These are phyloP conservation scores for Helotiales sp. DNA, from an alignment of 2,329 filamentous ascomycete species.

Conservation along the genomic window DNA sequence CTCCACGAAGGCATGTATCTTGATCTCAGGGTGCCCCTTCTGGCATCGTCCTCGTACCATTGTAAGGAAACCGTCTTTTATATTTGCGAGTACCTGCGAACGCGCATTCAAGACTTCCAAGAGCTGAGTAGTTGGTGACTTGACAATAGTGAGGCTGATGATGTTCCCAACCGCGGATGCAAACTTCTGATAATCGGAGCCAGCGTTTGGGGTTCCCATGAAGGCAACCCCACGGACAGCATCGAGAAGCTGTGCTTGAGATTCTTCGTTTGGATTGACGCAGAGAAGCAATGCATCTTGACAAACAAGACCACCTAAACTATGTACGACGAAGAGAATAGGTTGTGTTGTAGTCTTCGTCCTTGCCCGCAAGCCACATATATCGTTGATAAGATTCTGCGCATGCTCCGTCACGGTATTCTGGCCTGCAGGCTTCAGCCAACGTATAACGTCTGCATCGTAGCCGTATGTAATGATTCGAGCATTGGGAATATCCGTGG, in stretches of 20 bases:
- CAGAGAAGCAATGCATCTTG: conserved; percentile 39
- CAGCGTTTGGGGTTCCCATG: conserved; percentile 40
- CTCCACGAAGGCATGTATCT: not conserved
- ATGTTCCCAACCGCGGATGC: not conserved
- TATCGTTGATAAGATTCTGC: not conserved
- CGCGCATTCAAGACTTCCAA: not conserved
- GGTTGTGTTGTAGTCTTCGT: not conserved
- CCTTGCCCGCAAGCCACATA: not conserved
- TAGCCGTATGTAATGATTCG: conserved; percentile 44
- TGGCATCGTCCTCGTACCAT: not conserved
- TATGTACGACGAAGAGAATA: conserved; percentile 37
- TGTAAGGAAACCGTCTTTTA: not conserved
- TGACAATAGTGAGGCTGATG: not conserved
- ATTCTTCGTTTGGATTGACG: conserved; percentile 30
- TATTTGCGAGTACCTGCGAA: not conserved
- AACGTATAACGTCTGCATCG: conserved; percentile 30
- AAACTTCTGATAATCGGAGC: conserved; percentile 32
- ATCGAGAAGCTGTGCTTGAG: conserved; percentile 31
- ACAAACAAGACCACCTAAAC: conserved; percentile 41
- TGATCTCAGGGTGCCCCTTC: not conserved
- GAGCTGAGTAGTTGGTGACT: not conserved
- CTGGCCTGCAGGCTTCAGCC: not conserved
- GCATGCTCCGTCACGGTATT: not conserved
- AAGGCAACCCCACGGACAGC: conserved; percentile 35
- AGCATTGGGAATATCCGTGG: conserved; percentile 31